Evolutionary conservation across 495 filamentous ascomycete species (phyloP).

Genomic region (Hypoxylon lienhwacheense): DNA sequence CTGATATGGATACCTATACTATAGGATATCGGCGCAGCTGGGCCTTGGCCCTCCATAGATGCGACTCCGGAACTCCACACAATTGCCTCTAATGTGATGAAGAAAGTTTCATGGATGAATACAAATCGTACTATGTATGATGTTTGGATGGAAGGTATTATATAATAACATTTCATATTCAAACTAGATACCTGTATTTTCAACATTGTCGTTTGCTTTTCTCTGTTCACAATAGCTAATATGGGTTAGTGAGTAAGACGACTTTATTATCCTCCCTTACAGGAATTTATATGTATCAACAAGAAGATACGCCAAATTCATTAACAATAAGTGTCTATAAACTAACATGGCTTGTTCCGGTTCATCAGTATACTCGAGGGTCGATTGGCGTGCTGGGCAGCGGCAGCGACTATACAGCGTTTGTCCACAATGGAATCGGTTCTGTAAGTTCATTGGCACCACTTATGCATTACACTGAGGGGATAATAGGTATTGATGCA

Average conservation of each 20-base stretch:
- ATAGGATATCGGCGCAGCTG: slow-evolving; percentile 70
- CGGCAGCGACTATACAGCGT: slow-evolving; percentile 84
- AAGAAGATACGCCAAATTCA: too few relatives aligned
- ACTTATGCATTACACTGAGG: too few relatives aligned
- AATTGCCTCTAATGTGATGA: slow-evolving; percentile 64
- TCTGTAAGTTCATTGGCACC: slow-evolving; percentile 65
- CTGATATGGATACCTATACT: not conserved
- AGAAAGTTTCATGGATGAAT: slow-evolving; percentile 71
- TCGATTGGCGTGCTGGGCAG: slow-evolving; percentile 65
- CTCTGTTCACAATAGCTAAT: too few relatives aligned
- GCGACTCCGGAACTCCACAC: slow-evolving; percentile 78
- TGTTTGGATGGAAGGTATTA: slow-evolving; percentile 59
- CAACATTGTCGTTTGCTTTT: too few relatives aligned
- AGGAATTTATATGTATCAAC: too few relatives aligned
- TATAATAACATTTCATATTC: too few relatives aligned
- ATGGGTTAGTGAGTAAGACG: too few relatives aligned
- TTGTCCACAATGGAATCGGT: slow-evolving; percentile 77
- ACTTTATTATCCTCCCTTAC: too few relatives aligned
- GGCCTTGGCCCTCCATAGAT: slow-evolving; percentile 63
- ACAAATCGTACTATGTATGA: slow-evolving; percentile 71
- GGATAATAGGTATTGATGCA: not conserved
- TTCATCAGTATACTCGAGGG: slow-evolving; percentile 4
- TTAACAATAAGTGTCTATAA: too few relatives aligned
- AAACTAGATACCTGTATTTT: too few relatives aligned
- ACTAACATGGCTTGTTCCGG: too few relatives aligned